Evolutionary conservation across 805 yeast species (phyloP), one percentile per base, ranked within the genome.

Genomic region (Saitoella complicata): DNA sequence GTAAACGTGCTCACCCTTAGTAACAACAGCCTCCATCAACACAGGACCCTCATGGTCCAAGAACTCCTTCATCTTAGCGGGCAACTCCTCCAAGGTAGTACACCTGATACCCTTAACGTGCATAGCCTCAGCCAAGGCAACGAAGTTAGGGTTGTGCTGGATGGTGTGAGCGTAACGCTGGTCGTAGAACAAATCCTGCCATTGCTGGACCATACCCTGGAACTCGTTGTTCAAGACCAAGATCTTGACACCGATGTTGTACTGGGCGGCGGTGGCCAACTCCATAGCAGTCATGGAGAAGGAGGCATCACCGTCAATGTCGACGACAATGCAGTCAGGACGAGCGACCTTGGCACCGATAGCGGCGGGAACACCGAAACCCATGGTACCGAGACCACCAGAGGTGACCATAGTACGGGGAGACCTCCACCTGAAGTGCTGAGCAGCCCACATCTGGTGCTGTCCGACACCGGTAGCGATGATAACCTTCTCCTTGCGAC

Each of bases 401-500:
- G 95, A 85, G n/a, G 97, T 86, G 62, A 88, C 81, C 69, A 91
- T 80, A 42, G 93, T 72, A 64, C 97, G 77, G 56, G 98, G 98
- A 51, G 73, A 67, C 49, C 78, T 80, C 95, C 96, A 88, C 43
- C 86, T 76, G 76, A 82, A 87, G 65, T 86, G 87, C 69, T 91
- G 98, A 31, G 97, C 97, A 36, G 97, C 93, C 98, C 98, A 88
- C 98, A 88, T 88, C 70, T 88, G 98, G 72, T 88, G 98, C 71
- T 91, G 98, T 49, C 98, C 98, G 44, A 91, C 97, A 72, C 98
- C 98, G 35, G 98, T 91, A 44, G 97, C 81, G 55, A 88, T 80
- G 55, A 87, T 75, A 47, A 84, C 86, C 55, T 82, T 87, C 58
- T 75, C 82, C 55, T 63, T 62, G 51, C 69, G 70, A 45, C 72